Conservation (phyloP, 768 basidiomycete genomes). For the Pleurotus eryngii region DNA sequence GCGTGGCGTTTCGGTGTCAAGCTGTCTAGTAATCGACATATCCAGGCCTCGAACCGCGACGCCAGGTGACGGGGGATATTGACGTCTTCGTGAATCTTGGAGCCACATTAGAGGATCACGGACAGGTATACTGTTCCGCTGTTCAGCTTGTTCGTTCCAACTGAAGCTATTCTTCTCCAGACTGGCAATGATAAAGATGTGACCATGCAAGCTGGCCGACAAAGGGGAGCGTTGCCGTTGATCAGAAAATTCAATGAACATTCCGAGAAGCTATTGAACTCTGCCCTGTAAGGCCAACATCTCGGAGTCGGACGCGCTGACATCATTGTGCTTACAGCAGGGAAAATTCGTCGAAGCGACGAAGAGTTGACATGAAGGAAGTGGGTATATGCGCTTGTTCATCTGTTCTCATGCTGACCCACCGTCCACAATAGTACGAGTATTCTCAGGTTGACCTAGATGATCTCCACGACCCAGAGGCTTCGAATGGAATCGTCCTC, state of each 20-base stretch:
- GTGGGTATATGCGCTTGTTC: conserved; percentile 27
- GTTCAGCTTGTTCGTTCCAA: background rate
- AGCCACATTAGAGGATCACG: conserved; percentile 90
- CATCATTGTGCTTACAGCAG: conserved; percentile 35
- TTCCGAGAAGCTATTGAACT: conserved; percentile 82
- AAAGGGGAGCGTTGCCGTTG: conserved; percentile 82
- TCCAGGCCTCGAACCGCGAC: conserved; percentile 75
- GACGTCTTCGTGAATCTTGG: conserved; percentile 82
- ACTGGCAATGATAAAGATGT: conserved; percentile 86
- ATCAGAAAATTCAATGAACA: conserved; percentile 99
- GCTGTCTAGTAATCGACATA: background rate
- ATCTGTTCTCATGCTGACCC: background rate
- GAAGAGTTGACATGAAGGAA: conserved; percentile 40
- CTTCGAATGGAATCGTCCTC: conserved; percentile 66
- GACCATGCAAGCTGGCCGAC: conserved; percentile 94
- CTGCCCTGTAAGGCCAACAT: conserved; percentile 54
- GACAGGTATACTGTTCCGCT: conserved; percentile 49
- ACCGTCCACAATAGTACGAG: conserved; percentile 24
- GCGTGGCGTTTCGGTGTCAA: conserved; percentile 4
- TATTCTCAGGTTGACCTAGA: conserved; percentile 73
- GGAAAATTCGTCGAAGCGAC: conserved; percentile 61
- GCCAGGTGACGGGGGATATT: conserved; percentile 59
- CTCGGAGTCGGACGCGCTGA: background rate
- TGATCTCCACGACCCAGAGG: conserved; percentile 73
- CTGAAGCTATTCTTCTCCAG: conserved; percentile 33